A percentile compares a stretch with the other conserved stretches of the same genome.
Conservation (phyloP, 768 basidiomycete genomes). For the Auricularia cornea region DNA sequence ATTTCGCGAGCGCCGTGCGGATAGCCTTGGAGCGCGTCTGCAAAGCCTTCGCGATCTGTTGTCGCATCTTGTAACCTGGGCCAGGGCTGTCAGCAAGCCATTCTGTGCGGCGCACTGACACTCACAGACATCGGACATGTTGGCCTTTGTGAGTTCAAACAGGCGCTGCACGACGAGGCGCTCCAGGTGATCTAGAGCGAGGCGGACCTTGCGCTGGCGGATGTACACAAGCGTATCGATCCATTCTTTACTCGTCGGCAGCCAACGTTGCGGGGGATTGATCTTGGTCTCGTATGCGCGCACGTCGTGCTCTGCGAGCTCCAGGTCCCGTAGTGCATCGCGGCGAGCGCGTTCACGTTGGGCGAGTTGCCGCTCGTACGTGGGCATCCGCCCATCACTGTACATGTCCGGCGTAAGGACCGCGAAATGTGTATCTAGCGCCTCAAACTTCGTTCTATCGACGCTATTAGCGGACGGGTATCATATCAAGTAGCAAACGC, state of each 20-base stretch:
- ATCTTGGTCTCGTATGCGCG: neutral
- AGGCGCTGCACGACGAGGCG: slow-evolving; percentile 22
- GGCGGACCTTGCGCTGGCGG: slow-evolving; percentile 10
- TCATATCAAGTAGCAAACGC: neutral
- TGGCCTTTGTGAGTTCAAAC: slow-evolving; percentile 23
- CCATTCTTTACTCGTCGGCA: neutral
- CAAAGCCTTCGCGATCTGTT: slow-evolving; percentile 27
- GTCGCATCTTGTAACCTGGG: slow-evolving; percentile 28
- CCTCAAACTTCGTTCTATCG: neutral
- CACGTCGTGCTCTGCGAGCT: neutral
- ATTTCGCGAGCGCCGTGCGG: slow-evolving; percentile 20
- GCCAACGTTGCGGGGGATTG: neutral
- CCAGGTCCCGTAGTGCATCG: too few species aligned
- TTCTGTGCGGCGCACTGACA: neutral
- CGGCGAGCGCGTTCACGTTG: too few species aligned
- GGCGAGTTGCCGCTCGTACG: too few species aligned
- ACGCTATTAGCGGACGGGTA: too few species aligned
- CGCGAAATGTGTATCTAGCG: too few species aligned
- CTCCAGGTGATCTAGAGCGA: slow-evolving; percentile 22
- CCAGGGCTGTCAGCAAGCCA: neutral
- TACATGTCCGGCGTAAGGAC: too few species aligned
- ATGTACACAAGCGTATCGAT: neutral
- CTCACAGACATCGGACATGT: slow-evolving; percentile 17
- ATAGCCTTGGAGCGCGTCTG: slow-evolving; percentile 25
- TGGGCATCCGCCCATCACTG: too few species aligned